Base-by-base conservation (phyloP, 495 filamentous ascomycete species). In the Parachaetomium inaequale region DNA sequence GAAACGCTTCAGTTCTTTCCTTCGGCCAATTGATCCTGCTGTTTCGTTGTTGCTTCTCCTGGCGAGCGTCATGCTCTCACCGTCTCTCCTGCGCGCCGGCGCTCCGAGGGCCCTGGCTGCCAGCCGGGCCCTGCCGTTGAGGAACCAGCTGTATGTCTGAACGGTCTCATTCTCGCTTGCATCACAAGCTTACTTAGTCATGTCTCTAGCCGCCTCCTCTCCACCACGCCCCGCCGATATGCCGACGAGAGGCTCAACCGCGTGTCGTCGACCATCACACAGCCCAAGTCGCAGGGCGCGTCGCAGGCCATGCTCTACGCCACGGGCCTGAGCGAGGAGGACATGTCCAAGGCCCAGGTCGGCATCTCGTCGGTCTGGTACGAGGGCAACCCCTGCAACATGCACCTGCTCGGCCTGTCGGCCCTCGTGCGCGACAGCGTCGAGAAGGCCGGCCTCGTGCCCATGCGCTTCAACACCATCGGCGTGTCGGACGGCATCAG, bases 281-380 rank as follows among this genome's bases (percentile, higher is more conserved):
- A 97, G 75, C 95, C 92, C 66, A 96, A 93, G 75, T 91, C 94
- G 28, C 94, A 98, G 81, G 94, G 94, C 68, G 94, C 95, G 46
- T 96, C 93, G 34, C 94, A 98, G 80, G 95, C 95, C 61, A 98
- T 98, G 94, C 82, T 98, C 47, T 98, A 97, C 80, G 94, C 90
- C 66, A 96, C 93, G 11, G 94, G 94, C 58, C 74, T 98, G 70
- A 83, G 77, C 15, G 87, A 91, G 64, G 81, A 82, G 47, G 94
- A 96, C 74, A 88, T 98, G 86, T 84, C 84, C 77, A 97, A 97
- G 77, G 87, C 94, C 34, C 94, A 98, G 76, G 89, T 98, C 46
- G 94, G 94, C 58, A 98, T 98, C 70, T 95, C 93, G 23, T 98
- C 94, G 1, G 82, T 85, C 32, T 86, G 88, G 88, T 95, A 90